Evolutionary conservation across 1,284 basidiomycete species (phyloP), one percentile per base, ranked within the genome.

Genomic region (Heterobasidion occidentale): DNA sequence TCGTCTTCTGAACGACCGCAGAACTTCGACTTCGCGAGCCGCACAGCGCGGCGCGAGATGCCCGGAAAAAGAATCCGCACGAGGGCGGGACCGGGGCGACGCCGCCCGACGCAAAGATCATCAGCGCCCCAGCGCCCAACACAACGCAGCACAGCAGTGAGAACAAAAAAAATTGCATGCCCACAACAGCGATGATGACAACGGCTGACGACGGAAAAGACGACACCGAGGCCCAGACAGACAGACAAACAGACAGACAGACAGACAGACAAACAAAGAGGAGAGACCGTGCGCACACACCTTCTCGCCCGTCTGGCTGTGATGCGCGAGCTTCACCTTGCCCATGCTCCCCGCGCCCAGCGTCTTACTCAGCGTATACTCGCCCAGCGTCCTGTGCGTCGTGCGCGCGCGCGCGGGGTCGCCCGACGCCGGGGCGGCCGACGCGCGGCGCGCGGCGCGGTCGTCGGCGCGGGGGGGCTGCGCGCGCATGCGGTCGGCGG

Each of bases 261-360:
- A n/a, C n/a, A n/a, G n/a, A n/a, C n/a, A n/a, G n/a, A n/a, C n/a
- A n/a, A 51, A 49, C n/a, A n/a, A n/a, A n/a, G n/a, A n/a, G n/a
- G n/a, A n/a, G n/a, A 48, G 19, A 19, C 8, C n/a, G n/a, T 14
- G 44, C 47, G n/a, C 12, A 51, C 83, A 65, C 61, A 96, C 96
- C 84, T 96, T 97, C 74, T 98, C 94, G 46, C 91, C 91, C 1
- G 92, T 91, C 63, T 86, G 69, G 63, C 90, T 91, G 69, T 96
- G 93, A 46, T 90, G 88, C 7, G 93, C 96, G 17, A 98, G 83
- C 78, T 98, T 99, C 67, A 99, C 97, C 70, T 98, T 98, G 63
- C 96, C 97, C 95, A 99, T 99, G 70, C 92, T 95, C 44, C 97
- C 96, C 45, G 94, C 94, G 52, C 97, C 96, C 38, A 99, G 80